Base-by-base conservation (phyloP, 2,329 filamentous ascomycete species). In the Aspergillaceae sp. region DNA sequence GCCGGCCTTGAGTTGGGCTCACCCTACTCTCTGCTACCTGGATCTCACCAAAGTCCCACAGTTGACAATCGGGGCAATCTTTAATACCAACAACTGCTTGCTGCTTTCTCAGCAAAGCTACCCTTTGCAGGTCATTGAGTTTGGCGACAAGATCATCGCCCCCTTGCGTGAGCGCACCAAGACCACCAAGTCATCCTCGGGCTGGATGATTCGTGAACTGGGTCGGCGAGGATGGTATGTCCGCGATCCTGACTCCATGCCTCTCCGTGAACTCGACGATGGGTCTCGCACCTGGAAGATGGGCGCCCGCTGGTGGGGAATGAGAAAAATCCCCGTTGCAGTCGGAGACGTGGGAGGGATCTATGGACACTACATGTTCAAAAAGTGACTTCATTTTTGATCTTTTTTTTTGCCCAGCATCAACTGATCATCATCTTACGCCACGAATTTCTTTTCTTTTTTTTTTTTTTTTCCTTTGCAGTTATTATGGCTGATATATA, bases 271-370 rank as follows among this genome's bases (percentile, higher is more conserved):
- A 29, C 43, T 56, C 1, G 80, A 84, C 60, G 77, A 82, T 54
- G 80, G 80, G 1, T 65, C 71, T 41, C 73, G 82, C 30, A 69
- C 72, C 57, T 92, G 87, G 87, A 92, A 92, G 72, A 85, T 88
- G 83, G 87, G 87, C 30, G 86, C 86, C 42, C 79, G 80, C 56
- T 86, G 82, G 70, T 91, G 87, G 87, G 87, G 87, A 34, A 89
- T 89, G 81, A 77, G 85, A 51, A 92, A 80, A 62, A 66, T 78
- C 28, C 76, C 77, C 2, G 72, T 80, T 51, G 74, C 72, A 9
- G 66, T 73, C 33, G 73, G 74, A 6, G 76, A 80, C 48, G 75
- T 79, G 4, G 76, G 76, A 27, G 77, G 77, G 3, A 72, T 79
- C 57, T 79, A 79, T 58, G 76, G 75, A 36, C 74, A 77, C 59